Evolutionary conservation across 2,329 filamentous ascomycete species (phyloP), one percentile per base, ranked within the genome.

Genomic region (Blastomyces parvus): DNA sequence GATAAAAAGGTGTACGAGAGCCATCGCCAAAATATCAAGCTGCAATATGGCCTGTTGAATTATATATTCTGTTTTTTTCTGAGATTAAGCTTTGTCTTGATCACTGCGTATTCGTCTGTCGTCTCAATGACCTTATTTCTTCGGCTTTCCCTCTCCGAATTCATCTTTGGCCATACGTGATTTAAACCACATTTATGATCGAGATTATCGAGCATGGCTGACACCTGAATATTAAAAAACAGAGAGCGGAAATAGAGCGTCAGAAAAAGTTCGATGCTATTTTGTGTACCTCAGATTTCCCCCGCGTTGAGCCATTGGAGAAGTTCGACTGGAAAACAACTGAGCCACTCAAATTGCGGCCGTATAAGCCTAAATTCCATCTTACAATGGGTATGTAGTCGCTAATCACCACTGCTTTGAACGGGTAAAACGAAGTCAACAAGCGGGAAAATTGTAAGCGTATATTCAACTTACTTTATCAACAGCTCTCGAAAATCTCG

Each of bases 281-380:
- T 1, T 40, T 62, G 17, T 27, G n/a, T 17, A 56, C 52, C 3
- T 55, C 38, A 30, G 62, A 66, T 30, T 67, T 62, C 30, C 63
- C 66, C 6, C 36, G 59, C 1, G 66, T 67, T 36, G 59, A 65
- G 27, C 78, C 83, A 2, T 73, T 85, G 3, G 57, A 70, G 2
- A 71, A 78, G 62, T 84, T 86, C 66, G 72, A 83, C 64, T 82
- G 82, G 78, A 69, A 76, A 60, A 76, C 72, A 0, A 81, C 79
- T 40, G 76, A 81, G 63, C 84, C 83, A 0, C 69, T 84, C 46
- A 79, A 82, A 63, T 70, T 84, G 13, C 77, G 84, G 17, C 81
- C 83, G 0, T 86, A 86, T 72, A 86, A 84, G 70, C 80, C 83
- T 5, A 85, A 81, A 67, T 87, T 84, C 69, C 80, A 86, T 69